Conservation (phyloP, 1,284 basidiomycete genomes). For the Rhodotorula sp. region DNA sequence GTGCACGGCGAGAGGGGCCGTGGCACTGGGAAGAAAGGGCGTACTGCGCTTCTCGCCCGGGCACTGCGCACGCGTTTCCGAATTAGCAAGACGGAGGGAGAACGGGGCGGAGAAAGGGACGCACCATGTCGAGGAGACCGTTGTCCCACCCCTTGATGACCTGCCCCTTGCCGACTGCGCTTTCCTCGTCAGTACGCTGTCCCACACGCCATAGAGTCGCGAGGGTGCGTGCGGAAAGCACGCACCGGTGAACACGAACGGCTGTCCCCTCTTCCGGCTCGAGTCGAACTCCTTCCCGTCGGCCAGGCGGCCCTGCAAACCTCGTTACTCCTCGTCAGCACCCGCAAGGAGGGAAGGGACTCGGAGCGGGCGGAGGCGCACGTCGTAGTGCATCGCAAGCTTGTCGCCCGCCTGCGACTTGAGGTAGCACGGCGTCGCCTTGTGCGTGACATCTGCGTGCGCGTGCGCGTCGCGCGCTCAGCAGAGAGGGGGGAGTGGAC, state of each 20-base stretch:
- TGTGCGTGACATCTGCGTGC: constrained; percentile 49
- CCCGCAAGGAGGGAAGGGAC: too few relatives aligned
- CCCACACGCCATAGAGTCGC: background rate
- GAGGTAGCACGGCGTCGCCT: constrained; percentile 55
- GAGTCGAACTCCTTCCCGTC: constrained; percentile 60
- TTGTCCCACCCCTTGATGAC: constrained; percentile 58
- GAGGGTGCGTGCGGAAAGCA: background rate
- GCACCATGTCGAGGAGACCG: constrained; percentile 54
- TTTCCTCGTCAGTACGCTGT: too few relatives aligned
- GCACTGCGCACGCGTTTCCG: constrained; percentile 58
- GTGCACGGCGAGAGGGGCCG: background rate
- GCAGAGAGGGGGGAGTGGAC: background rate
- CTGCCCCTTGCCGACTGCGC: constrained; percentile 56
- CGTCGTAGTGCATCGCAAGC: constrained; percentile 46
- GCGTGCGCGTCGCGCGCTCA: too few relatives aligned
- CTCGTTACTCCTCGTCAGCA: too few relatives aligned
- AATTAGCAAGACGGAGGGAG: background rate
- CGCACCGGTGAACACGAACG: constrained; percentile 55
- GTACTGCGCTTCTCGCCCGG: constrained; percentile 80
- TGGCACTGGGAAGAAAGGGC: too few relatives aligned
- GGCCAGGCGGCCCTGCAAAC: constrained; percentile 52
- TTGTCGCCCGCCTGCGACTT: constrained; percentile 57
- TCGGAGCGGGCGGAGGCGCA: constrained; percentile 19
- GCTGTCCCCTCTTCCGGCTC: constrained; percentile 57
- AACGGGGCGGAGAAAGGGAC: background rate